Evolutionary conservation across 2,329 filamentous ascomycete genomes (phyloP).

Genomic region (Botrytis paeoniae): DNA sequence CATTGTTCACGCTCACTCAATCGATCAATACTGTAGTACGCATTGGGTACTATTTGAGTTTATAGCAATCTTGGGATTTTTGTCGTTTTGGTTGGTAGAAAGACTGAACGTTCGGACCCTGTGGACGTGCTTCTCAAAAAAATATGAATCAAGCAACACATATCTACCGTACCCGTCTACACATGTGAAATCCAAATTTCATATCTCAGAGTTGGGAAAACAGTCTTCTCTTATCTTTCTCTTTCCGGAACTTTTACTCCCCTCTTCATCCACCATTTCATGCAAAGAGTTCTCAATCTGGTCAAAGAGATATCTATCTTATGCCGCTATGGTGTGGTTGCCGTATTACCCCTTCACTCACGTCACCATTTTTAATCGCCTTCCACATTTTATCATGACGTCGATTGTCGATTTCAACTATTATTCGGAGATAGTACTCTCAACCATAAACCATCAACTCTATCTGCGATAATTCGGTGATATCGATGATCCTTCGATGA

Average conservation of each 20-base stretch:
- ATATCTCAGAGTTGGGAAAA: background rate
- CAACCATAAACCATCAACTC: background rate
- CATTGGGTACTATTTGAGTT: background rate
- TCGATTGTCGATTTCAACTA: background rate
- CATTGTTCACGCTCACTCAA: background rate
- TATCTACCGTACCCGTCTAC: background rate
- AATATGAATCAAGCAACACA: background rate
- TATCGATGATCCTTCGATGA: background rate
- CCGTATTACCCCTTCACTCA: background rate
- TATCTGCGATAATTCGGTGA: background rate
- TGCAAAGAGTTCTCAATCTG: slow-evolving; percentile 4
- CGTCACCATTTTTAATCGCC: background rate
- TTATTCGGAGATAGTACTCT: background rate
- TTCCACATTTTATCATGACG: slow-evolving; percentile 9
- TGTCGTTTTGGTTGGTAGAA: background rate
- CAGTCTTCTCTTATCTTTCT: background rate
- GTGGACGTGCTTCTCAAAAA: background rate
- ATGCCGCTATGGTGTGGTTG: background rate
- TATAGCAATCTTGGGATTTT: background rate
- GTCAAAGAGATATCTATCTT: background rate
- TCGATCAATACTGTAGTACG: background rate
- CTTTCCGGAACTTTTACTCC: background rate
- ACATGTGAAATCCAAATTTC: background rate
- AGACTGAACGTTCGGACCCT: background rate
- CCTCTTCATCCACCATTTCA: background rate